A percentile compares a stretch with the other conserved stretches of the same genome.
Conservation (phyloP, 140 eudicot species). For the Flaveria floridana region DNA sequence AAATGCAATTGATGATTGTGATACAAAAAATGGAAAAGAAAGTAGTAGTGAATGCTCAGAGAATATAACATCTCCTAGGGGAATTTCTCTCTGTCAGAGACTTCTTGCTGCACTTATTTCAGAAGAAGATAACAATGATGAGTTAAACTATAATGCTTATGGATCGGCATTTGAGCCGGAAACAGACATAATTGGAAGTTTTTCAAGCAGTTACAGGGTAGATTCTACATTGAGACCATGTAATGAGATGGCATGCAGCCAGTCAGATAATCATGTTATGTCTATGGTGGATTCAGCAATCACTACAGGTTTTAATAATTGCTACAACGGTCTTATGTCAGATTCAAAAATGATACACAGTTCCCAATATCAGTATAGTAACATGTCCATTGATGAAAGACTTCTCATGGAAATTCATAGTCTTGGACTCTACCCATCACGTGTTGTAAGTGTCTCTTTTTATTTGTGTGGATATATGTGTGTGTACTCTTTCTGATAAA, state of each 20-base stretch:
- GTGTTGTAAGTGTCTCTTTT: conserved; percentile 50
- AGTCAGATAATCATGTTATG: conserved; percentile 31
- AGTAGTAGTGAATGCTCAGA: conserved; percentile 36
- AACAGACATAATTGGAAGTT: conserved; percentile 33
- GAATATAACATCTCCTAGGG: conserved; percentile 33
- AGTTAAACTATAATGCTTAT: conserved; percentile 36
- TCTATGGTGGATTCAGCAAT: conserved; percentile 38
- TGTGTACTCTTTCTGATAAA: not conserved
- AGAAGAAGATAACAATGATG: conserved; percentile 49
- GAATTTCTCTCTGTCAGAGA: conserved; percentile 68
- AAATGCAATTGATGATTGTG: conserved; percentile 32
- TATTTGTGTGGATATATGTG: conserved; percentile 13
- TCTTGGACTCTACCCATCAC: conserved; percentile 69
- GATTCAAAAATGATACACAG: conserved; percentile 42
- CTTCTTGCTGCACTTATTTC: conserved; percentile 73
- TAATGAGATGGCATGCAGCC: conserved; percentile 35
- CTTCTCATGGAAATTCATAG: conserved; percentile 70
- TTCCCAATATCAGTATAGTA: conserved; percentile 54
- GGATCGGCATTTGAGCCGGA: conserved; percentile 47
- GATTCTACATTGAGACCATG: conserved; percentile 47
- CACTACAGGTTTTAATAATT: conserved; percentile 36
- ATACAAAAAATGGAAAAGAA: conserved; percentile 29
- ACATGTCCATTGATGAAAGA: conserved; percentile 67
- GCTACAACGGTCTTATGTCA: conserved; percentile 45
- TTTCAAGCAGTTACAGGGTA: conserved; percentile 38